A percentile compares a stretch with the other conserved stretches of the same genome.
These are phyloP conservation scores for Apiotrichum veenhuisii DNA, from an alignment of 1,284 basidiomycete species.

Conservation along the genomic window DNA sequence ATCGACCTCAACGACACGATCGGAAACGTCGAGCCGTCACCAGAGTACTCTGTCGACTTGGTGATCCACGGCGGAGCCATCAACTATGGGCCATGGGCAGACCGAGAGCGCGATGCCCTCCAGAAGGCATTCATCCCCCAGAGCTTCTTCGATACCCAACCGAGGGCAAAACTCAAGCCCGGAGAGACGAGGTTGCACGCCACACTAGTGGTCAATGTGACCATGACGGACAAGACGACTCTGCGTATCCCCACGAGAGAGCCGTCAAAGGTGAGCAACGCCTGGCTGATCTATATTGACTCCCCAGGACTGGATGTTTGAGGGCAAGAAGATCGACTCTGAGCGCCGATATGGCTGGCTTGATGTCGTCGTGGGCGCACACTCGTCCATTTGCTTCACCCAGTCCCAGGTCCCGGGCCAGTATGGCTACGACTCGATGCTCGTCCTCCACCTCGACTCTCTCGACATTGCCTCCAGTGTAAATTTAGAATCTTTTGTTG, in stretches of 20 bases:
- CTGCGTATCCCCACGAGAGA: slow-evolving; percentile 82
- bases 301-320: slow-evolving; percentile 37
- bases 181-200: slow-evolving; percentile 80
- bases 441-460: slow-evolving; percentile 78
- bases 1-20: slow-evolving; percentile 58
- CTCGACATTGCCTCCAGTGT: slow-evolving; percentile 75
- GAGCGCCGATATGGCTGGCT: slow-evolving; percentile 64
- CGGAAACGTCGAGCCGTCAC: slow-evolving; percentile 79
- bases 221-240: slow-evolving; percentile 69
- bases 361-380: slow-evolving; percentile 68
- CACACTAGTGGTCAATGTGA: slow-evolving; percentile 69
- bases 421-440: slow-evolving; percentile 68
- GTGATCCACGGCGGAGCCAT: slow-evolving; percentile 67
- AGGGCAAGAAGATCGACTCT: slow-evolving; percentile 34
- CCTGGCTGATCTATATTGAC: not conserved
- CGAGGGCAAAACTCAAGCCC: slow-evolving; percentile 59
- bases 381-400: slow-evolving; percentile 75
- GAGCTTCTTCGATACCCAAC: slow-evolving; percentile 62
- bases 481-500: slow-evolving; percentile 74
- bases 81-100: slow-evolving; percentile 90
- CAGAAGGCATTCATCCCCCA: slow-evolving; percentile 78
- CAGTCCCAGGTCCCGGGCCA: slow-evolving; percentile 72
- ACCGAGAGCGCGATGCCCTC: slow-evolving; percentile 74
- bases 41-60: slow-evolving; percentile 89
- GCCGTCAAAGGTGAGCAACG: slow-evolving; percentile 45